Base-by-base conservation (phyloP, 768 basidiomycete species). In the Tricholomella constricta region DNA sequence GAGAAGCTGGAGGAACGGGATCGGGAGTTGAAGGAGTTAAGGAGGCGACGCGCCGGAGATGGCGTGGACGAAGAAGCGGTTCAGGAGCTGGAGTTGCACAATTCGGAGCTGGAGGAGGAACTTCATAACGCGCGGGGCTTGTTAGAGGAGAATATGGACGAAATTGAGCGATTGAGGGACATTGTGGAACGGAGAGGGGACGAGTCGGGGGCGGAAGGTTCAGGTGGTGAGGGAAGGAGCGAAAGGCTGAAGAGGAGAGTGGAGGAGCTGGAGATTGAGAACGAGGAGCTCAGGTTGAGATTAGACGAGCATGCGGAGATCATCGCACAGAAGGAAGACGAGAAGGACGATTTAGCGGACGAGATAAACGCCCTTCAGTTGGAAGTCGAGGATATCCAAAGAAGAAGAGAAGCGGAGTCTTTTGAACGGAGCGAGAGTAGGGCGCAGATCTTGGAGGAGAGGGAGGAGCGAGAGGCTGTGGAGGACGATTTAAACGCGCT, bases 131-230 rank as follows among this genome's bases (percentile, higher is more conserved):
- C 83, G 4, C 78, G 84, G 51, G 85, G 79, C 0, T 67, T 91
- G 25, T 71, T 92, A 35, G 83, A 90, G 63, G 93, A 95, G 58
- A 91, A 91, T 64, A 79, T 86, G 67, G 88, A 92, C 29, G 92
- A 94, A 70, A 83, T 94, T 45, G 85, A 89, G 31, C 77, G 85
- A 7, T 71, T 94, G 35, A 78, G 80, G 29, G 86, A 88, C 42
- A 74, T 86, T n/a, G 76, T 88, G 5, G 85, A 90, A 62, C 75
- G 73, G 20, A 78, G 74, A 5, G 78, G 77, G 14, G 73, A 78
- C 20, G 73, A 76, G 4, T 71, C 72, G 0, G 51, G 65, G 9
- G 64, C 69, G 12, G 72, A 72, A 34, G 69, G 71, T 29, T 75
- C 76, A 2, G 62, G 66, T 12, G 77, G 74, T 9, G 77, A 74